Evolutionary conservation across 1,284 basidiomycete species (phyloP).

Genomic region (Phlebopus sp.): DNA sequence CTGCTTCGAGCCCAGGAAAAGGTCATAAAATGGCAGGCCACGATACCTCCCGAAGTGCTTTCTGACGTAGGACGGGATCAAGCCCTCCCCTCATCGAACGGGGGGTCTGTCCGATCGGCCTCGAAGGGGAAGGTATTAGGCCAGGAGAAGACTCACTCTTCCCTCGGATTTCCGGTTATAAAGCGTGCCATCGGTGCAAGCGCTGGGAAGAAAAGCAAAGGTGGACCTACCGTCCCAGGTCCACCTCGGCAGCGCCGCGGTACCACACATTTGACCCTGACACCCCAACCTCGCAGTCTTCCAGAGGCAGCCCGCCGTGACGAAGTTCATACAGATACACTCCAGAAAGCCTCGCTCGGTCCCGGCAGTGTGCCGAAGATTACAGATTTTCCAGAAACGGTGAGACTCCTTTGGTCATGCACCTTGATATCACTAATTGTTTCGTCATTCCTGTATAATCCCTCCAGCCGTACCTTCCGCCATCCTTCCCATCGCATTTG

Average conservation of each 20-base stretch:
- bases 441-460: background rate
- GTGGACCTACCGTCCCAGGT: slow-evolving; percentile 3
- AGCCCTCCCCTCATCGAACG: slow-evolving; percentile 1
- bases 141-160: slow-evolving; percentile 14
- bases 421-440: slow-evolving; percentile 12
- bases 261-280: slow-evolving; percentile 1
- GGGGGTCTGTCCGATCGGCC: background rate
- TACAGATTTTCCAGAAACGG: slow-evolving; percentile 28
- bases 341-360: slow-evolving; percentile 2
- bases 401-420: slow-evolving; percentile 16
- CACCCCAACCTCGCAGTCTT: slow-evolving; percentile 4
- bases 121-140: slow-evolving; percentile 8
- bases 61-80: slow-evolving; percentile 3
- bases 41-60: slow-evolving; percentile 15
- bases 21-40: slow-evolving; percentile 30
- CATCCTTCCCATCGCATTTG: slow-evolving; percentile 29
- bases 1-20: slow-evolving; percentile 29
- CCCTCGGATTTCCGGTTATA: slow-evolving; percentile 31
- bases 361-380: slow-evolving; percentile 21
- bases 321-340: background rate
- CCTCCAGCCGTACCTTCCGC: slow-evolving; percentile 29
- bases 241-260: slow-evolving; percentile 4
- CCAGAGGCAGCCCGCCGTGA: background rate
- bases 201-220: slow-evolving; percentile 18
- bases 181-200: slow-evolving; percentile 21